Base-by-base conservation (phyloP, 129 eudicot genomes). In the Gnaphalium uliginosum region DNA sequence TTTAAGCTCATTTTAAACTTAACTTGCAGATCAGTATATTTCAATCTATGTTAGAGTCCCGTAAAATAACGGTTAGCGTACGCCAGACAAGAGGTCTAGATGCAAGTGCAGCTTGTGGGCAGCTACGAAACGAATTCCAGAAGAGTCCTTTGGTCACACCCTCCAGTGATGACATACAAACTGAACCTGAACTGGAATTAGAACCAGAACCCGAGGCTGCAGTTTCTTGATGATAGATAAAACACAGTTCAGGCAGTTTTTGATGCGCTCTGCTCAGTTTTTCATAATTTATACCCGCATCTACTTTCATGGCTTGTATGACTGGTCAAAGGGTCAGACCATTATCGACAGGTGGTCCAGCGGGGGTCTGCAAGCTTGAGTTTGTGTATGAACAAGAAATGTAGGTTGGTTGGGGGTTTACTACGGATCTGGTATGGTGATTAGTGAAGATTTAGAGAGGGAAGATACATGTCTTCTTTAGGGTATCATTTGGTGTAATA, bases 51-150 rank as follows among this genome's bases (percentile, higher is more conserved):
- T 76, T 95, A 35, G 99, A 95, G 79, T 86, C 94, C 3, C 88
- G 92, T 57, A 95, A 95, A 68, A 69, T 95, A 79, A 95, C 99
- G 9, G 89, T 83, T 22, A 95, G 99, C 30, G 92, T 95, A 68
- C 99, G 99, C n/a, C 96, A 91, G 74, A 95, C 99, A 41, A 87
- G 99, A 56, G 97, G 99, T 70, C 83, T 91, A 75, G 99, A 95
- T 83, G 99, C 96, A 77, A 85, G 96, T 75, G 99, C 99, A 37
- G 99, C 99, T 71, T 95, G 99, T 77, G 99, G 99, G 21, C 99
- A 95, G 71, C 86, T 95, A 79, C 66, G 96, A 74, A 95, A 95
- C 15, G 92, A 95, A 74, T 91, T 89, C 82, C 99, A 95, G 73
- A 95, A 95, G 84, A 82, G 69, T 43, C 99, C 97, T 2, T 81